Evolutionary conservation across 2,329 filamentous ascomycete species (phyloP), one percentile per base, ranked within the genome.

Genomic region (Cryoendolithus antarcticus): DNA sequence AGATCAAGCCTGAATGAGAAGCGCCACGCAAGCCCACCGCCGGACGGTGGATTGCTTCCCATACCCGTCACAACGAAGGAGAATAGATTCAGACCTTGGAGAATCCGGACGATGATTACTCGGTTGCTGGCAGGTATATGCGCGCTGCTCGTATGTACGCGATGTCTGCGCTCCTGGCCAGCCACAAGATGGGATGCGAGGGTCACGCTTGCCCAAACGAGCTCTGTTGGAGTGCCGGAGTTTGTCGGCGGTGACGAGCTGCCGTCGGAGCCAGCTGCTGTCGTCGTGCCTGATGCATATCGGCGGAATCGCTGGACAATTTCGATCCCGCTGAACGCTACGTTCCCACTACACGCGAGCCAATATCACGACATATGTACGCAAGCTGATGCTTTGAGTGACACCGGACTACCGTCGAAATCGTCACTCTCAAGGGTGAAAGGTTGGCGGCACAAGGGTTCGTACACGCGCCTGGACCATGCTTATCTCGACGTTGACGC

Each of bases 231-330:
- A 19, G 15, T 19, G 15, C 15, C 15, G 15, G 15, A 5, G 15
- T 19, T 19, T 19, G 15, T 19, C 15, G 15, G 15, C 5, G 15
- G 15, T 19, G 29, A 77, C 44, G 66, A 66, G 32, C 59, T 86
- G n/a, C 82, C 83, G 0, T 70, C 80, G 19, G 77, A 82, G 45
- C 79, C 84, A 0, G 81, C 80, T 0, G 81, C 83, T 0, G 69
- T 91, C 12, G 69, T 84, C 4, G 67, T 88, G 34, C 74, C 70
- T 9, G 82, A 86, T 59, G 62, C 66, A 19, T 65, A 68, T 33
- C 81, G 80, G 2, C 71, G 69, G 37, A 66, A 77, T 7, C 80
- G 74, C 56, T 93, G 86, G 86, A 91, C 85, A 0, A 73, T 93
- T 8, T 86, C 76, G 1, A 86, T 93, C 30, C 85, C 85, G 1